Evolutionary conservation across 2,329 filamentous ascomycete species (phyloP).

Genomic region (Cercospora nicotianae): DNA sequence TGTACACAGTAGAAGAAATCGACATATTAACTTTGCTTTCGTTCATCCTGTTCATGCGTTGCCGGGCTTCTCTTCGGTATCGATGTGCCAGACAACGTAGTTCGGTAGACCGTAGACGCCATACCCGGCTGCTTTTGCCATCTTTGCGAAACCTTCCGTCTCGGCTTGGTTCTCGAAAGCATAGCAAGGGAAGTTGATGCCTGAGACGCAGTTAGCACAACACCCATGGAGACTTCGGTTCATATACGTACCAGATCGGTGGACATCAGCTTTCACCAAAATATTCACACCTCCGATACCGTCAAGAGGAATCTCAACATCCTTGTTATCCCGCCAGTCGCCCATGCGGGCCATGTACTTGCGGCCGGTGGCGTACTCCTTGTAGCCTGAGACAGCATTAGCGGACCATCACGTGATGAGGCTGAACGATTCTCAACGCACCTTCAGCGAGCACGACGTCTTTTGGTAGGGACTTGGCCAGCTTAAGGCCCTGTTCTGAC

Average conservation of each 20-base stretch:
- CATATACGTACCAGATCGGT: constrained; percentile 73
- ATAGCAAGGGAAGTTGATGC: constrained; percentile 96
- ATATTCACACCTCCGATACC: constrained; percentile 97
- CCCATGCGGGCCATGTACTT: constrained; percentile 89
- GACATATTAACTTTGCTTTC: constrained; percentile 9
- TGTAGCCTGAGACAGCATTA: constrained; percentile 65
- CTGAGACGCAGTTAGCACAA: constrained; percentile 47
- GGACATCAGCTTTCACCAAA: constrained; percentile 94
- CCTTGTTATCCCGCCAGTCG: constrained; percentile 87
- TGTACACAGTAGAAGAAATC: background rate
- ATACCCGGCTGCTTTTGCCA: constrained; percentile 95
- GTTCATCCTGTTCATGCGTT: constrained; percentile 54
- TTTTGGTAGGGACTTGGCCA: constrained; percentile 72
- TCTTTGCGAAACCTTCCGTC: constrained; percentile 97
- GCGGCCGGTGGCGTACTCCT: constrained; percentile 86
- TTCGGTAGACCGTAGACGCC: constrained; percentile 90
- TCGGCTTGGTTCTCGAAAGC: constrained; percentile 98
- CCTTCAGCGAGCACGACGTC: constrained; percentile 87
- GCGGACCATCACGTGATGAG: background rate
- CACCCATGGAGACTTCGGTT: background rate
- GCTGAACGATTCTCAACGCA: constrained; percentile 38
- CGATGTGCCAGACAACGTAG: constrained; percentile 98
- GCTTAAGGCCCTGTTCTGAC: constrained; percentile 76
- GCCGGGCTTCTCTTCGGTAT: constrained; percentile 90
- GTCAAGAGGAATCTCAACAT: constrained; percentile 88